phyloP scores from a whole-genome alignment of 202 grass and related monocot genomes.

The Sporobolus alterniflorus region DNA sequence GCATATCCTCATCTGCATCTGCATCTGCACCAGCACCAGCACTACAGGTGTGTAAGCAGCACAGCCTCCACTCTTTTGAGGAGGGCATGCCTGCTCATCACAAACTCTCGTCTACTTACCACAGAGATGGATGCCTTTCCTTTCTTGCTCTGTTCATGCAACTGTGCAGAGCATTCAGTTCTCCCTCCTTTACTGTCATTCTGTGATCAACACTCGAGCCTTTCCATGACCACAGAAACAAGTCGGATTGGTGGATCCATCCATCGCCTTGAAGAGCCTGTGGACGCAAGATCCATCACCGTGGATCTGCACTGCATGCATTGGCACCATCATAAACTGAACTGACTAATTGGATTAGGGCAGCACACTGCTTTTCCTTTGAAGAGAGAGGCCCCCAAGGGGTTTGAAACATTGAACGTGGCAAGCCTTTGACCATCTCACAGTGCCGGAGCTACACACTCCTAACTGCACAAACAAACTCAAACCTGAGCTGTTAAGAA shows the following conservation, averaged over 20 bases:
- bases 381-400: slow-evolving; percentile 27
- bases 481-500: background rate
- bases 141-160: slow-evolving; percentile 36
- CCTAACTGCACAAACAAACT: background rate
- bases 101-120: slow-evolving; percentile 3
- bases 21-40: too few species aligned
- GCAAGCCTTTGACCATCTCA: slow-evolving; percentile 49
- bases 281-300: slow-evolving; percentile 30
- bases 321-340: slow-evolving; percentile 33
- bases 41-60: slow-evolving; percentile 14
- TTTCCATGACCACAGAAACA: slow-evolving; percentile 41
- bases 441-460: slow-evolving; percentile 32
- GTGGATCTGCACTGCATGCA: slow-evolving; percentile 20
- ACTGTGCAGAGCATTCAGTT: slow-evolving; percentile 42
- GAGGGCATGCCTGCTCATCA: slow-evolving; percentile 37
- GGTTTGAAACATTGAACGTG: slow-evolving; percentile 45
- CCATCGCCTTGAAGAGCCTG: slow-evolving; percentile 31
- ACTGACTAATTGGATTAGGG: slow-evolving; percentile 49
- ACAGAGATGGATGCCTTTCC: slow-evolving; percentile 8
- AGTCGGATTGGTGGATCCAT: slow-evolving; percentile 35
- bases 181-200: slow-evolving; percentile 12
- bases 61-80: slow-evolving; percentile 50
- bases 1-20: slow-evolving; percentile 13
- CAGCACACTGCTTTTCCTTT: slow-evolving; percentile 32
- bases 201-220: slow-evolving; percentile 35